Conservation (phyloP, 345 rosid genomes). For the Aurinia saxatilis region DNA sequence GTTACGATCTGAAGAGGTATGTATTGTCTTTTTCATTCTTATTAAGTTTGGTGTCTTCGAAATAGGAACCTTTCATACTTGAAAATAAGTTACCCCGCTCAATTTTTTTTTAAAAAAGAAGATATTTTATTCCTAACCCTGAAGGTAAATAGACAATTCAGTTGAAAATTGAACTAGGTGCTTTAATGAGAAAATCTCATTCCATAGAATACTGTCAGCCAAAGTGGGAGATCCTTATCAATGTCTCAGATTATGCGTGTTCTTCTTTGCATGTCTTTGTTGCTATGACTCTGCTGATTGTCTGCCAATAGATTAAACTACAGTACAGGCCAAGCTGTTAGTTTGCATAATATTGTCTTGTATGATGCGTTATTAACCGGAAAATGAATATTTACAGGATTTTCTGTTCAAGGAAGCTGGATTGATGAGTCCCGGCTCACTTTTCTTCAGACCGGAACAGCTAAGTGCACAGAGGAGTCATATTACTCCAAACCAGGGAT, state of each 20-base stretch:
- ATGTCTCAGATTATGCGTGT: background rate
- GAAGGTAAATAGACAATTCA: background rate
- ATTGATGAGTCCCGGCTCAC: conserved; percentile 24
- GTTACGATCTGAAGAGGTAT: conserved; percentile 47
- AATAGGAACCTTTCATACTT: background rate
- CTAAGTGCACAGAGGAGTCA: conserved; percentile 27
- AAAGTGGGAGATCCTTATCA: conserved; percentile 2
- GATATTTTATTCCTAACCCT: background rate
- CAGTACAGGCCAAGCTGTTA: background rate
- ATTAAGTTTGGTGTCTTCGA: conserved; percentile 1
- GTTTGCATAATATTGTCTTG: background rate
- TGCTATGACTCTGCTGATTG: background rate
- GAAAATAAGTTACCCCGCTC: background rate
- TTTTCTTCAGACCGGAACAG: conserved; percentile 28
- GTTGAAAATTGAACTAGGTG: background rate
- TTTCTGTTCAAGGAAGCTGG: conserved; percentile 34
- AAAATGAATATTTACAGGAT: conserved; percentile 26
- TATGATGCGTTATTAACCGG: conserved; percentile 6
- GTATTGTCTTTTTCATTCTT: conserved; percentile 1
- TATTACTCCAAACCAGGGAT: conserved; percentile 19
- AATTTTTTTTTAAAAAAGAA: background rate
- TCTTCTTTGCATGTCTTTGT: background rate
- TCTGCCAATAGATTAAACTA: background rate
- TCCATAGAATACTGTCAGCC: background rate
- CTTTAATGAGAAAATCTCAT: background rate